These are phyloP conservation scores for Colletotrichum shisoi DNA, from an alignment of 2,329 filamentous ascomycete genomes.

Conservation along the genomic window DNA sequence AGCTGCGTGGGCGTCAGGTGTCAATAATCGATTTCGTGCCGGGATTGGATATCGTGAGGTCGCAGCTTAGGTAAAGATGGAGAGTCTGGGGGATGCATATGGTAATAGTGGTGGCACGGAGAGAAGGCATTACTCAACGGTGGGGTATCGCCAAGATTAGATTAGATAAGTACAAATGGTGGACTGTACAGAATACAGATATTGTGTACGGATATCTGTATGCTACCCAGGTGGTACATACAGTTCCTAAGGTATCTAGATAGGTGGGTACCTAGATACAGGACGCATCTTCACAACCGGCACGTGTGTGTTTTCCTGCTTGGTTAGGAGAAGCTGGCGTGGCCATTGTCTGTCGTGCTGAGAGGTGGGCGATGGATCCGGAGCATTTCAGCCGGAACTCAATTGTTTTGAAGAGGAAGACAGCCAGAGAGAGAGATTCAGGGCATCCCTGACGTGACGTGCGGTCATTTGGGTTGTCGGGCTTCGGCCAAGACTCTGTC, in stretches of 20 bases:
- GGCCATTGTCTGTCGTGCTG: not conserved
- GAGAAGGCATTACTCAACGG: slow-evolving; percentile 28
- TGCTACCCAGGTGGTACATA: too few species aligned
- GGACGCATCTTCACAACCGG: too few species aligned
- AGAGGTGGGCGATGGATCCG: not conserved
- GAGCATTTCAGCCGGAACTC: slow-evolving; percentile 32
- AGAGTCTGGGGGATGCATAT: slow-evolving; percentile 15
- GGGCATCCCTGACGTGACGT: slow-evolving; percentile 12
- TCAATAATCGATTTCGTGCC: not conserved
- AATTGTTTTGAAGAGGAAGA: slow-evolving; percentile 10
- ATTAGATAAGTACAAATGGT: slow-evolving; percentile 29
- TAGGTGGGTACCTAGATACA: too few species aligned
- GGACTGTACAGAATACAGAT: not conserved
- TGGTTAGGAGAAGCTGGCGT: not conserved
- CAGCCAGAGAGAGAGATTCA: slow-evolving; percentile 12
- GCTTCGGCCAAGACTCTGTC: not conserved
- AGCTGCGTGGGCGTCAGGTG: not conserved
- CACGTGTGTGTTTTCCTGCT: too few species aligned
- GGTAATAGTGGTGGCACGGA: slow-evolving; percentile 17
- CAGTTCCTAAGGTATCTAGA: too few species aligned
- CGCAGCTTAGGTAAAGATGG: slow-evolving; percentile 16
- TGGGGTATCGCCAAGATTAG: slow-evolving; percentile 32
- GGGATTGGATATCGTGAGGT: slow-evolving; percentile 18
- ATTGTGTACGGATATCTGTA: too few species aligned
- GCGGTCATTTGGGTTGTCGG: not conserved